Base-by-base conservation (phyloP, 176 grass and related monocot species). In the Eremochloa ophiuroides region DNA sequence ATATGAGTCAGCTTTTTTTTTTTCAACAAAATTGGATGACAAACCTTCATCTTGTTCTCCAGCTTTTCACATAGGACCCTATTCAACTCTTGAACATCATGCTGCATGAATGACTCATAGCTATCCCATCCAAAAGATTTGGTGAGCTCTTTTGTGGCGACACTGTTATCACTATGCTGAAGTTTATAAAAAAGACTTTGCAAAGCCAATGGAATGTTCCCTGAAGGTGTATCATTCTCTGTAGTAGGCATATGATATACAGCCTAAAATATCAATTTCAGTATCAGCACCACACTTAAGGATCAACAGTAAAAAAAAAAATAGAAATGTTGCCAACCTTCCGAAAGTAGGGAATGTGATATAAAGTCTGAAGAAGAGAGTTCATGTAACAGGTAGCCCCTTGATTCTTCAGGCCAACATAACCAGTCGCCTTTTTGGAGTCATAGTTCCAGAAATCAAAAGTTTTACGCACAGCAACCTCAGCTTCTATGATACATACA, bases 311-410 rank as follows among this genome's bases (percentile, higher is more conserved):
- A 77, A 67, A 6, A 73, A 18, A 76, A 82, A 56, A 66, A 77
- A 11, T 20, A 82, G 56, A 82, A 73, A 82, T 23, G 29, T 12
- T 81, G 33, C 3, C 63, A 68, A 94, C 92, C 89, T 91, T 94
- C 65, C 92, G 76, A 55, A 94, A 94, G 62, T 77, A 94, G 1
- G 82, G 87, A 73, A 89, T 94, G 65, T 94, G 92, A 63, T 91
- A 94, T 72, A 94, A 78, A 31, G 87, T 94, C 81, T 94, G 92
- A 40, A 94, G 88, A 85, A 94, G 92, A 39, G 92, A 94, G 69
- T 94, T 94, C 81, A 94, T 94, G 89, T 94, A 94, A 71, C 92
- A 94, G 64, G 92, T 94, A 80, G 92, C 92, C 72, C 92, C 89
- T 91, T 94, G 92, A 84, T 94, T 94, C 77, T 91, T 94, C 17